phyloP scores from a whole-genome alignment of 1,284 basidiomycete species.

The Rugosomyces carneus region DNA sequence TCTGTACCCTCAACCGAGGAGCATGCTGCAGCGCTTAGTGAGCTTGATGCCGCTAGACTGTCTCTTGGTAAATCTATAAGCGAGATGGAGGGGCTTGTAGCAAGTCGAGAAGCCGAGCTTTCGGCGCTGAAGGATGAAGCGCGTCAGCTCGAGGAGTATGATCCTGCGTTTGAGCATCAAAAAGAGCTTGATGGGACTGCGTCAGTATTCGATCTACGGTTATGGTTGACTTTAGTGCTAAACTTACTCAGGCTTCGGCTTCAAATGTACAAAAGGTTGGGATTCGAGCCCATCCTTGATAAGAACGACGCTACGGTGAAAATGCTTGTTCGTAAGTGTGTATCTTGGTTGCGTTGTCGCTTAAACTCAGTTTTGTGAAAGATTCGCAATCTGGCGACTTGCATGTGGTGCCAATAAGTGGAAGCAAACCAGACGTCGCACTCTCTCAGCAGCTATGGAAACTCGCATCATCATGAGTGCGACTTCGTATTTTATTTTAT shows the following conservation, averaged over 20 bases:
- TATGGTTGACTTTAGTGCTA: conserved; percentile 6
- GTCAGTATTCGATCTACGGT: conserved; percentile 37
- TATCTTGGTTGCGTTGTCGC: not conserved
- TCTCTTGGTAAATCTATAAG: conserved; percentile 72
- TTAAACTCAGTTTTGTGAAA: conserved; percentile 21
- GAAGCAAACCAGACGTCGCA: conserved; percentile 28
- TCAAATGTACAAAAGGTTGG: conserved; percentile 60
- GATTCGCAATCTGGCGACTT: conserved; percentile 61
- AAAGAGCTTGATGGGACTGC: conserved; percentile 58
- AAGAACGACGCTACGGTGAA: conserved; percentile 45
- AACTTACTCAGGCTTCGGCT: conserved; percentile 47
- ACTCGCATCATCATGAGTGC: conserved; percentile 43
- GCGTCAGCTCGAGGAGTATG: conserved; percentile 53
- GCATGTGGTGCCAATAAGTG: conserved; percentile 35
- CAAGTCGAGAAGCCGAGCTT: conserved; percentile 64
- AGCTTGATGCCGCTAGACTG: conserved; percentile 55
- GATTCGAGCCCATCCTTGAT: conserved; percentile 59
- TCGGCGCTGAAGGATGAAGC: conserved; percentile 59
- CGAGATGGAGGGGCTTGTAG: conserved; percentile 58
- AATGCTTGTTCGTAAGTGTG: conserved; percentile 60
- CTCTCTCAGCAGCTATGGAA: conserved; percentile 49
- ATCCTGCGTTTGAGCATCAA: conserved; percentile 65
- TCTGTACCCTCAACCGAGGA: conserved; percentile 61
- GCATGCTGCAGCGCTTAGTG: conserved; percentile 55
- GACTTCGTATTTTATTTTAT: not conserved